Conservation (phyloP, 169 alveolate species). For the Cardiosporidium cionae region DNA sequence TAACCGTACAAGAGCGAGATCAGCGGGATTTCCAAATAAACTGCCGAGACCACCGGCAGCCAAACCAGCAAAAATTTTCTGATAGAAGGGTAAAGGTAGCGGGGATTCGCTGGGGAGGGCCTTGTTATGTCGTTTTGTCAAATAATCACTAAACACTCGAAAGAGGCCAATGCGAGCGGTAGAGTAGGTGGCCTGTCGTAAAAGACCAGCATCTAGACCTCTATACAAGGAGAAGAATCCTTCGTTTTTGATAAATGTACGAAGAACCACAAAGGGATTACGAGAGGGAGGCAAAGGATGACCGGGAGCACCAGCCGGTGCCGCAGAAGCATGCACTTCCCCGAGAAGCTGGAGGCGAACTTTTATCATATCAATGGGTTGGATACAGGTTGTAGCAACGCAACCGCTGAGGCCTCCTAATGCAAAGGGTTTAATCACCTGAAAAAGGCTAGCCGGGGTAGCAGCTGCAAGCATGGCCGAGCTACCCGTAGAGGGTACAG, state of each 20-base stretch:
- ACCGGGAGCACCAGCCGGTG: constrained; percentile 50
- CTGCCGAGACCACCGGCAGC: constrained; percentile 92
- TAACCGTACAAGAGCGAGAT: constrained; percentile 83
- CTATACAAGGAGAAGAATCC: constrained; percentile 56
- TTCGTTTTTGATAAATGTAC: constrained; percentile 38
- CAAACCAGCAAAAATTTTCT: constrained; percentile 78
- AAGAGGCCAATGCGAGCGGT: constrained; percentile 90
- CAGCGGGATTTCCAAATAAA: constrained; percentile 91
- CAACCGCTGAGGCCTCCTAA: constrained; percentile 78
- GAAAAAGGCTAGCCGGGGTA: too few relatives aligned
- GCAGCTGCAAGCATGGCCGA: too few relatives aligned
- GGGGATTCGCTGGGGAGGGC: constrained; percentile 14
- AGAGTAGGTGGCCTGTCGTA: constrained; percentile 82
- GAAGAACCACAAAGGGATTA: constrained; percentile 53
- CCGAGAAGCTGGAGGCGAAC: constrained; percentile 75
- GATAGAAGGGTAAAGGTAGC: constrained; percentile 59
- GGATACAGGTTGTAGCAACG: constrained; percentile 70
- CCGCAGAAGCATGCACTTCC: too few relatives aligned
- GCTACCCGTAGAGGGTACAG: too few relatives aligned
- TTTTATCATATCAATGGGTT: constrained; percentile 77
- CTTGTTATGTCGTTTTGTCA: constrained; percentile 21
- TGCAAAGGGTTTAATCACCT: constrained; percentile 72
- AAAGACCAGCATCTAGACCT: constrained; percentile 91
- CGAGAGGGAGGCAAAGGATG: too few relatives aligned
- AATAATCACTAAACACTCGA: constrained; percentile 63